Evolutionary conservation across 2,329 filamentous ascomycete species (phyloP).

Genomic region (Talaromyces sp.): DNA sequence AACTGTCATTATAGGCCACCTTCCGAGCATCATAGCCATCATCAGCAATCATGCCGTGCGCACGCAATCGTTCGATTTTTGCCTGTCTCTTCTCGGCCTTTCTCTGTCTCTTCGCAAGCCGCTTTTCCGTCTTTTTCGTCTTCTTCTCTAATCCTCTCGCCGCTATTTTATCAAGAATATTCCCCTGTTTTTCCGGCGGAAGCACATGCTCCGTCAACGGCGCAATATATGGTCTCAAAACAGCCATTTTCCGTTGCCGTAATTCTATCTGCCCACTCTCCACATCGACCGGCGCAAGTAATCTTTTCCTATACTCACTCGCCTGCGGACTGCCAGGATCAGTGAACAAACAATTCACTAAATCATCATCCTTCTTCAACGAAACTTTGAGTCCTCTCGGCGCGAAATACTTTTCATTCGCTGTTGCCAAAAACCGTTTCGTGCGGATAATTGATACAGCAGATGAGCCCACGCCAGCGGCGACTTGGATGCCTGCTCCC

Average conservation of each 20-base stretch:
- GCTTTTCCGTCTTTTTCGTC: conserved; percentile 3
- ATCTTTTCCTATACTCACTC: neutral
- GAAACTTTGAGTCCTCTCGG: conserved; percentile 11
- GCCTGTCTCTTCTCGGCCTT: conserved; percentile 6
- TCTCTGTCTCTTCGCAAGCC: neutral
- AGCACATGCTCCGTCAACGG: conserved; percentile 3
- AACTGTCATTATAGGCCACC: neutral
- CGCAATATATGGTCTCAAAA: conserved; percentile 6
- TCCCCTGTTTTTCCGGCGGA: conserved; percentile 6
- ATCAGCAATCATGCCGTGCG: neutral
- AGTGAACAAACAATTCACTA: neutral
- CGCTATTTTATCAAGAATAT: conserved; percentile 11
- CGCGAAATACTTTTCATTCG: conserved; percentile 13
- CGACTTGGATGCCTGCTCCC: conserved; percentile 5
- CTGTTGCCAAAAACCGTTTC: conserved; percentile 3
- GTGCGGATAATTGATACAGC: conserved; percentile 10
- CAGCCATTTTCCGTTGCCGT: conserved; percentile 13
- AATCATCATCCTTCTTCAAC: conserved; percentile 15
- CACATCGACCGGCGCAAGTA: conserved; percentile 6
- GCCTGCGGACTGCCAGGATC: neutral
- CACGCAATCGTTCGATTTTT: conserved; percentile 3
- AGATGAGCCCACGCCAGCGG: conserved; percentile 8
- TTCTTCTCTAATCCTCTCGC: conserved; percentile 4
- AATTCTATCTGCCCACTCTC: neutral
- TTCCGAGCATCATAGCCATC: conserved; percentile 3